Conservation (phyloP, 495 filamentous ascomycete species). For the Neurospora intermedia region DNA sequence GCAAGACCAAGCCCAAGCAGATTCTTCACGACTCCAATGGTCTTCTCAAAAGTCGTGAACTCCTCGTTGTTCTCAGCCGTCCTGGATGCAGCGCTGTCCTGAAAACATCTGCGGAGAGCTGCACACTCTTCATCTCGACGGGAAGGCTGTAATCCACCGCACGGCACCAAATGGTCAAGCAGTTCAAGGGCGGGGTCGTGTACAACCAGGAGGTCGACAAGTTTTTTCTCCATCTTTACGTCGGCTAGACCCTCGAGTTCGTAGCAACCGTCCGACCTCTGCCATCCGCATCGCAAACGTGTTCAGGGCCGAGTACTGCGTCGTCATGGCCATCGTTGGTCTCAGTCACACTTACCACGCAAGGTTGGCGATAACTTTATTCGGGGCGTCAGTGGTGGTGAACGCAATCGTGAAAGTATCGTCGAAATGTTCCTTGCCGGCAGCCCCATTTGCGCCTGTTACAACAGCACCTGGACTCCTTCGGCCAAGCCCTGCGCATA, state of each 20-base stretch:
- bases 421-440: too few species aligned
- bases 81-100: slow-evolving; percentile 55
- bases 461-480: too few species aligned
- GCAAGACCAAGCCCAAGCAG: slow-evolving; percentile 25
- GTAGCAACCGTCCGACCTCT: slow-evolving; percentile 32
- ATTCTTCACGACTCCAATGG: slow-evolving; percentile 68
- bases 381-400: too few species aligned
- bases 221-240: slow-evolving; percentile 56
- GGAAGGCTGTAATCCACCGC: slow-evolving; percentile 39
- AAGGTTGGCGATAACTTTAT: too few species aligned
- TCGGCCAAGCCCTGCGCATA: slow-evolving; percentile 33
- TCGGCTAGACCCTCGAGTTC: slow-evolving; percentile 57
- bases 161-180: slow-evolving; percentile 40
- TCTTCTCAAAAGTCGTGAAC: slow-evolving; percentile 61
- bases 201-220: slow-evolving; percentile 34
- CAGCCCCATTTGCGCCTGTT: too few species aligned
- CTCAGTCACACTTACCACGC: too few species aligned
- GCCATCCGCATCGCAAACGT: too few species aligned
- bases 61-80: slow-evolving; percentile 68
- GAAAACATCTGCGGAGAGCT: slow-evolving; percentile 45
- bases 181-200: slow-evolving; percentile 44
- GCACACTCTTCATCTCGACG: slow-evolving; percentile 22
- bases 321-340: too few species aligned
- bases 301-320: too few species aligned
- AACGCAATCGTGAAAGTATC: too few species aligned